Conservation (phyloP, 805 yeast species). For the Kazachstania psychrophila region DNA sequence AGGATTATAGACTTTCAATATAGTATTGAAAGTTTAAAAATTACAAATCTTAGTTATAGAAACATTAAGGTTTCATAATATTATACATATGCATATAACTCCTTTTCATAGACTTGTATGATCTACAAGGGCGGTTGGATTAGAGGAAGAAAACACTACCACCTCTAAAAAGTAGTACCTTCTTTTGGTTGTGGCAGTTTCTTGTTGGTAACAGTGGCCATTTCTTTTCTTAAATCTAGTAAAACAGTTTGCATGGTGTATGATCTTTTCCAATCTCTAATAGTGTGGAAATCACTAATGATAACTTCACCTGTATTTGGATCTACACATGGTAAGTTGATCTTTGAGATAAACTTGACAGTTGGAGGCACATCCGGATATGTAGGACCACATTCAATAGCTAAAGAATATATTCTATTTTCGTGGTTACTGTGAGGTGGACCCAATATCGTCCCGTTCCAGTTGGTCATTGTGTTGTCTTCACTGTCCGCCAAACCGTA, state of each 20-base stretch:
- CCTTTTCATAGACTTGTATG: no score
- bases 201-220: conserved; percentile 78
- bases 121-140: no score
- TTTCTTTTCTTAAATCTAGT: conserved; percentile 78
- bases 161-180: conserved; percentile 51
- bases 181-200: conserved; percentile 87
- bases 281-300: conserved; percentile 48
- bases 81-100: no score
- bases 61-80: no score
- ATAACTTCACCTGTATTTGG: conserved; percentile 47
- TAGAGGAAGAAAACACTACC: background rate
- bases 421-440: conserved; percentile 91
- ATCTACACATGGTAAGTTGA: conserved; percentile 90
- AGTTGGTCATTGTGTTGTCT: conserved; percentile 85
- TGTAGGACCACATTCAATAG: conserved; percentile 67
- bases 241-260: conserved; percentile 90
- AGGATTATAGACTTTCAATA: no score
- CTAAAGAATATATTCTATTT: conserved; percentile 81
- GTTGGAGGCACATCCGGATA: conserved; percentile 89
- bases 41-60: no score
- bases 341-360: conserved; percentile 70
- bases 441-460: conserved; percentile 98
- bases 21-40: no score
- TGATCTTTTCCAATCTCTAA: conserved; percentile 80
- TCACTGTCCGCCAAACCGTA: conserved; percentile 86